These are phyloP conservation scores for Verticillium klebahnii DNA, from an alignment of 2,329 filamentous ascomycete genomes.

Conservation along the genomic window DNA sequence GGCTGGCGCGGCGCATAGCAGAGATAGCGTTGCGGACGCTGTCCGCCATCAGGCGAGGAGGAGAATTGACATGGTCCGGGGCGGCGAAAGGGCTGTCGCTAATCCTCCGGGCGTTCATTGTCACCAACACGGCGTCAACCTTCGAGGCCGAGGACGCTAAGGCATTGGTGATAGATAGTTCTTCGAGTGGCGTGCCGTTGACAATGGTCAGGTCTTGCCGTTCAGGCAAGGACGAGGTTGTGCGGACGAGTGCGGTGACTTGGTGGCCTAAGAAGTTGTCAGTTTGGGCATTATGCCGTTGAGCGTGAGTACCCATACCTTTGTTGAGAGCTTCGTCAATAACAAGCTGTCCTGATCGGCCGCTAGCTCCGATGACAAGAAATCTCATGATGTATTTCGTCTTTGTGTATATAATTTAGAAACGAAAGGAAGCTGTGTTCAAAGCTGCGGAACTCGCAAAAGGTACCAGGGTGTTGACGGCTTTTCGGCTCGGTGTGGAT, in stretches of 20 bases:
- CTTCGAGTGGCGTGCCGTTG: slow-evolving; percentile 30
- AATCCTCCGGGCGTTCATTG: slow-evolving; percentile 41
- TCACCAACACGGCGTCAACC: slow-evolving; percentile 36
- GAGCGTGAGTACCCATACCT: not conserved
- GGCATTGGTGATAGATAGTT: slow-evolving; percentile 29
- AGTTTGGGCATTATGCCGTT: not conserved
- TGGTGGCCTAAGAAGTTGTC: slow-evolving; percentile 24
- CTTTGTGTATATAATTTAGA: too few species aligned
- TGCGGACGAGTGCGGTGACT: slow-evolving; percentile 41
- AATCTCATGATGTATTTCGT: not conserved
- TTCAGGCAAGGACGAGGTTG: slow-evolving; percentile 23
- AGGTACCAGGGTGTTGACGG: not conserved
- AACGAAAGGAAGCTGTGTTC: not conserved
- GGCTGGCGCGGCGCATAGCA: slow-evolving; percentile 29
- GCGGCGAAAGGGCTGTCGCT: slow-evolving; percentile 43
- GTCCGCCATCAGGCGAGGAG: slow-evolving; percentile 41
- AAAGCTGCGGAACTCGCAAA: not conserved
- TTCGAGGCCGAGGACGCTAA: slow-evolving; percentile 19
- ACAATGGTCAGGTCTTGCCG: slow-evolving; percentile 30
- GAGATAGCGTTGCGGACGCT: slow-evolving; percentile 29
- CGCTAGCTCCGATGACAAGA: not conserved
- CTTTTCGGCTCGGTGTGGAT: too few species aligned
- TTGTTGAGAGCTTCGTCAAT: not conserved
- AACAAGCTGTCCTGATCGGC: not conserved
- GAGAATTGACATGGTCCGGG: slow-evolving; percentile 24